phyloP scores from a whole-genome alignment of 495 filamentous ascomycete genomes.

The Penicillium herquei region DNA sequence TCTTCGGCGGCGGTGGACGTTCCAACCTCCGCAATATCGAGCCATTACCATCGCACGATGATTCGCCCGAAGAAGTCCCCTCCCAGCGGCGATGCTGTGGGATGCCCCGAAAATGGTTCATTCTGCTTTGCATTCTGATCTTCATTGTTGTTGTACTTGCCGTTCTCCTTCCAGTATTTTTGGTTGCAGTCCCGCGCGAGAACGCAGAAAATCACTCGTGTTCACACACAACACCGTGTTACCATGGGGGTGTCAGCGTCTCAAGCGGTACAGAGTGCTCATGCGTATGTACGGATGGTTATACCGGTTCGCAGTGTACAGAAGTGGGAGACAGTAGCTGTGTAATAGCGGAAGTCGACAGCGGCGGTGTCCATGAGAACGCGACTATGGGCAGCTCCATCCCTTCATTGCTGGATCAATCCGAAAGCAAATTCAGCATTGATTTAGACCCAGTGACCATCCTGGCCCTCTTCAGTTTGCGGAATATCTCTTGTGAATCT shows the following conservation, averaged over 20 bases:
- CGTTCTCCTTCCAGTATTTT: slow-evolving; percentile 78
- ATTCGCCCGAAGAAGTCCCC: slow-evolving; percentile 16
- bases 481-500: slow-evolving; percentile 69
- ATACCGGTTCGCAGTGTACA: slow-evolving; percentile 75
- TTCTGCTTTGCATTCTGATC: slow-evolving; percentile 64
- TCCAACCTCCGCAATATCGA: slow-evolving; percentile 37
- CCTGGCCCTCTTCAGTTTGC: slow-evolving; percentile 71
- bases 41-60: slow-evolving; percentile 25
- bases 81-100: slow-evolving; percentile 64
- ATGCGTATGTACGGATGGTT: slow-evolving; percentile 85
- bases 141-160: slow-evolving; percentile 81
- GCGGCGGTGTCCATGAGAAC: slow-evolving; percentile 50
- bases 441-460: slow-evolving; percentile 63
- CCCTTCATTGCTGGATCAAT: slow-evolving; percentile 64
- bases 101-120: slow-evolving; percentile 76
- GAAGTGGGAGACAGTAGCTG: slow-evolving; percentile 62
- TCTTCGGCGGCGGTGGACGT: slow-evolving; percentile 25
- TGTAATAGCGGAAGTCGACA: slow-evolving; percentile 61
- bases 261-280: slow-evolving; percentile 65
- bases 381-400: slow-evolving; percentile 80
- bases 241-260: slow-evolving; percentile 79
- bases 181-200: slow-evolving; percentile 69
- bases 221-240: slow-evolving; percentile 55
- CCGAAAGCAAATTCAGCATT: slow-evolving; percentile 70
- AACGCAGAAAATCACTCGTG: slow-evolving; percentile 47